Base-by-base conservation (phyloP, 1,139 yeast genomes). In the Kodamaea alishanica region DNA sequence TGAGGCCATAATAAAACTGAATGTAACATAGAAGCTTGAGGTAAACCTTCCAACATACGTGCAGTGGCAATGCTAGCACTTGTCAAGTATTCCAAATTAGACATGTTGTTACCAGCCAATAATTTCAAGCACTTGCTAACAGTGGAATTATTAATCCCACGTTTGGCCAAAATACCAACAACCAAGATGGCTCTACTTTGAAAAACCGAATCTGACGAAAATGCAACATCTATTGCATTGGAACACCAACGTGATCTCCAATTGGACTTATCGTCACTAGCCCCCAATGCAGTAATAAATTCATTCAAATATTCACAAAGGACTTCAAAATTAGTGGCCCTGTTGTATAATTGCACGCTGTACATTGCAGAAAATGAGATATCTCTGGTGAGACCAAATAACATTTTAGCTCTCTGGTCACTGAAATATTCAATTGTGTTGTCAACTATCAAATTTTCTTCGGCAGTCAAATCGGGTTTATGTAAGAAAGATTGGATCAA, bases 361-460 rank as follows among this genome's bases (percentile, higher is more conserved):
- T 65, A 73, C 0, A 56, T 47, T 2, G 54, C 46, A 1, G 50
- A 43, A 4, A 55, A 35, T 11, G 72, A 24, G 65, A 67, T 28
- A 30, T 83, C 90, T 49, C 88, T 79, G n/a, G 81, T 80, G 45
- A 86, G 67, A 0, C 96, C 96, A 63, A 86, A 86, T 44, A 86
- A 65, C 70, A 85, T 75, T 49, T 78, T 80, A 4, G 86, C 83
- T 53, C 90, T 73, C 40, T 84, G 87, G 8, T 86, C 80, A 39
- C 86, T 78, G 45, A 87, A 74, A 39, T 76, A 77, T 4, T 65
- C 69, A 48, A 85, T 76, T 1, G 84, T 72, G 1, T 67, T 65
- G 39, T 73, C 73, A 10, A 87, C 69, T 6, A 68, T 61, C 2
- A 56, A 51, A 41, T 65, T 67, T 40, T 78, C 78, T 2, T 55